A percentile compares a stretch with the other conserved stretches of the same genome.
Conservation (phyloP, 108 stramenopile genomes). For the Aureococcus anophagefferens region DNA sequence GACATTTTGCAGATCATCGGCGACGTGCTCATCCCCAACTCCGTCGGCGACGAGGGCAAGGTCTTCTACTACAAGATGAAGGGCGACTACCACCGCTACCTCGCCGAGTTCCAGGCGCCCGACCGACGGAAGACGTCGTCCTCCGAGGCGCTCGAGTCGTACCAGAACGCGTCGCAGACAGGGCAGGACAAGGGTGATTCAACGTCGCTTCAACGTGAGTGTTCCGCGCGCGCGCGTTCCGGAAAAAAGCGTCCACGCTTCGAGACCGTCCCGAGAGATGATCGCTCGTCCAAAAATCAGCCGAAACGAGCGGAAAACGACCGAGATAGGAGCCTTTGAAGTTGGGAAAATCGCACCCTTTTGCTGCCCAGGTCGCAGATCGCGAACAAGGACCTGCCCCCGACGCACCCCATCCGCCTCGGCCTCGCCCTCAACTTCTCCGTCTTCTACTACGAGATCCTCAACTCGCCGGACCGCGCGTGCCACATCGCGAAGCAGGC, state of each 20-base stretch:
- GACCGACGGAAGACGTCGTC: conserved; percentile 80
- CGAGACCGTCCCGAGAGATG: no score
- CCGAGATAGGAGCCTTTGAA: no score
- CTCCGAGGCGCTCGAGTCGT: conserved; percentile 87
- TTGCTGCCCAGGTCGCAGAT: no score
- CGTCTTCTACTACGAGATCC: conserved; percentile 99
- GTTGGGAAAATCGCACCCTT: no score
- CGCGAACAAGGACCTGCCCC: conserved; percentile 88
- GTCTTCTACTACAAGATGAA: conserved; percentile 99
- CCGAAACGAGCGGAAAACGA: no score
- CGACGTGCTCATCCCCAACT: conserved; percentile 93
- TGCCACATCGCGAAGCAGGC: conserved; percentile 96
- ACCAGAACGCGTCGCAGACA: conserved; percentile 78
- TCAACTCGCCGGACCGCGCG: conserved; percentile 86
- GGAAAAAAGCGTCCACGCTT: no score
- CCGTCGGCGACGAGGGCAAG: conserved; percentile 93
- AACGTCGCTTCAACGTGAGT: no score
- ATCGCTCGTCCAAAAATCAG: no score
- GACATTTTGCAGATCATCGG: conserved; percentile 96
- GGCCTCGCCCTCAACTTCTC: conserved; percentile 99
- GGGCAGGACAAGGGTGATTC: no score
- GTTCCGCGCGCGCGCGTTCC: no score
- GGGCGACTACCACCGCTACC: conserved; percentile 99
- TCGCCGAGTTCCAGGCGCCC: conserved; percentile 83
- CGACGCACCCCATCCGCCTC: conserved; percentile 99